A percentile compares a stretch with the other conserved stretches of the same genome.
phyloP scores from a whole-genome alignment of 192 early-diverging fungal genomes.

The Jimgerdemannia flammicorona region DNA sequence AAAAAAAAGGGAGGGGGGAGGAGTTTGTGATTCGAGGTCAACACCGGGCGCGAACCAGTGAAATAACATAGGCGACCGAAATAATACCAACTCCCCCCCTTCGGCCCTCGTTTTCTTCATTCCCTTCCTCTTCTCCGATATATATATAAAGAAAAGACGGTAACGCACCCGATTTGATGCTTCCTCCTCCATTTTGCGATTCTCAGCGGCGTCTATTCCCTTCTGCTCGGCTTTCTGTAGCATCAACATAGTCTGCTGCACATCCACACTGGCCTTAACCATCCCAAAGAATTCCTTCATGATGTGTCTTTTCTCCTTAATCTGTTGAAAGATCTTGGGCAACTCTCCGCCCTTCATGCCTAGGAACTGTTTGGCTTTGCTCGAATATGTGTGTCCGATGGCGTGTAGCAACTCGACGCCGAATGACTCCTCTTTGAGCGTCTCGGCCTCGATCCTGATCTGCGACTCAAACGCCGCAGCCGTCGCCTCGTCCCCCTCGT shows the following conservation, averaged over 20 bases:
- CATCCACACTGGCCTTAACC: slow-evolving; percentile 27
- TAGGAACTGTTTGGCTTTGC: slow-evolving; percentile 72
- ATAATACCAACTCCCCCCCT: too few species aligned
- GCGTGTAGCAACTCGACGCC: slow-evolving; percentile 83
- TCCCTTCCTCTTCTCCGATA: too few species aligned
- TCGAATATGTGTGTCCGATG: slow-evolving; percentile 76
- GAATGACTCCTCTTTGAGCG: slow-evolving; percentile 75
- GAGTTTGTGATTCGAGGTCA: not conserved
- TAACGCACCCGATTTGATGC: slow-evolving; percentile 22
- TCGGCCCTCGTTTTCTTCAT: too few species aligned
- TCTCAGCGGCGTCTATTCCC: slow-evolving; percentile 28
- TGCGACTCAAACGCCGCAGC: slow-evolving; percentile 59
- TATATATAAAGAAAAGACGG: not conserved
- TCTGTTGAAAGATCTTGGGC: slow-evolving; percentile 26
- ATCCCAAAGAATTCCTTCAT: slow-evolving; percentile 31
- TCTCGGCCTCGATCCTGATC: slow-evolving; percentile 69
- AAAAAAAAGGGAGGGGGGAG: not conserved
- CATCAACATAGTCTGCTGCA: slow-evolving; percentile 19
- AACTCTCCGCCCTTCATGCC: slow-evolving; percentile 41
- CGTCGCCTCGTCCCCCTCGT: slow-evolving; percentile 41
- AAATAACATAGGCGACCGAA: too few species aligned
- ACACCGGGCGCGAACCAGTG: too few species aligned
- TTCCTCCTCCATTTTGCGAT: slow-evolving; percentile 33
- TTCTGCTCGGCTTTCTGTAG: slow-evolving; percentile 23
- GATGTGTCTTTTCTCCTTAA: slow-evolving; percentile 50